Conservation (phyloP, 2,329 filamentous ascomycete species). For the Anisogramma anomala region DNA sequence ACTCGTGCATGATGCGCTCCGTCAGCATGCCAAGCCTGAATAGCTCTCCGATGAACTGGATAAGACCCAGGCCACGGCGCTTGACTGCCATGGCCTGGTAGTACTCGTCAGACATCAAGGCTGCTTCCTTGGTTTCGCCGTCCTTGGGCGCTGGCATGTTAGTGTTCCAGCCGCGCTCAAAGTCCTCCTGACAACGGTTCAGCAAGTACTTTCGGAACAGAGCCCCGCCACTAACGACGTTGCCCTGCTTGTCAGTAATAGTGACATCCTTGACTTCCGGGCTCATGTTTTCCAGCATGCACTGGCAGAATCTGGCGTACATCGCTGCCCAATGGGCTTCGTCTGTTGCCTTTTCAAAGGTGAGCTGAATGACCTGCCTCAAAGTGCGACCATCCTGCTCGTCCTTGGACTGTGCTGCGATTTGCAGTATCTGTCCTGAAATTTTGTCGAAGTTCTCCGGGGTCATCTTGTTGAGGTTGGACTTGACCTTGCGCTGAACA, state of each 20-base stretch:
- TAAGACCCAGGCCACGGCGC: slow-evolving; percentile 89
- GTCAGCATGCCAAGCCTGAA: slow-evolving; percentile 99
- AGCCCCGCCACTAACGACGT: slow-evolving; percentile 81
- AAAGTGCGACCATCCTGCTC: slow-evolving; percentile 89
- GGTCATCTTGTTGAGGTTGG: slow-evolving; percentile 98
- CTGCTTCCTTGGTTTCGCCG: slow-evolving; percentile 57
- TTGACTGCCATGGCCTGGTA: slow-evolving; percentile 90
- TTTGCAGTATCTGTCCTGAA: slow-evolving; percentile 80
- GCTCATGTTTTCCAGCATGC: slow-evolving; percentile 93
- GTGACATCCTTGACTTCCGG: slow-evolving; percentile 89
- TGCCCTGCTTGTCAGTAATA: slow-evolving; percentile 80
- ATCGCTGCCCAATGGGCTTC: slow-evolving; percentile 97
- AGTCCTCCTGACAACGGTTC: slow-evolving; percentile 97
- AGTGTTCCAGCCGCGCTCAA: slow-evolving; percentile 92
- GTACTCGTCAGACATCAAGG: slow-evolving; percentile 89
- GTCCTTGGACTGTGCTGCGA: slow-evolving; percentile 90
- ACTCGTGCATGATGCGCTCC: slow-evolving; percentile 98
- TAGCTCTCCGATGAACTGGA: slow-evolving; percentile 97
- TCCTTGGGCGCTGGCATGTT: slow-evolving; percentile 70
- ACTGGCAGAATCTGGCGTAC: slow-evolving; percentile 97
- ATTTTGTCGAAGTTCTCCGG: slow-evolving; percentile 98
- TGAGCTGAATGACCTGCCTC: slow-evolving; percentile 95
- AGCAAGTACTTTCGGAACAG: slow-evolving; percentile 98
- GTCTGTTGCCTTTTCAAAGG: slow-evolving; percentile 97
- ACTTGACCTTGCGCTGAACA: slow-evolving; percentile 98